Evolutionary conservation across 2,329 filamentous ascomycete species (phyloP), one percentile per base, ranked within the genome.

Genomic region (Corniculantispora saksenae): DNA sequence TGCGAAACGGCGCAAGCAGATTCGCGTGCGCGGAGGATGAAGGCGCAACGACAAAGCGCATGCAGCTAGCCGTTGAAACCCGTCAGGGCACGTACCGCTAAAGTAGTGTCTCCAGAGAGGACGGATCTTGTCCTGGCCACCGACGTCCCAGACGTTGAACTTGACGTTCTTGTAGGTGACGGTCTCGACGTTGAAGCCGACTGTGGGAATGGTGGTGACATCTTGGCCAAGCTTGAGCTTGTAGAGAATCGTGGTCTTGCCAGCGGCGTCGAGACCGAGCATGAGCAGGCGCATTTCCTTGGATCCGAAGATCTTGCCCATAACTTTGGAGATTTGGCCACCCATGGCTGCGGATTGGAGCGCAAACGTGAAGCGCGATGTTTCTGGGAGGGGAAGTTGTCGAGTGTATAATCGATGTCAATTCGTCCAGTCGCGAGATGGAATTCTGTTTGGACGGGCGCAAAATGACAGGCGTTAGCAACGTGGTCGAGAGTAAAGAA

Each of bases 131-230:
- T 98, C 94, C 85, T 98, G 94, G 70, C 94, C 94, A 80, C 94
- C 94, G 67, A 98, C 94, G 83, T 98, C 94, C 94, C 94, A 98
- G 69, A 98, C 94, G 75, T 96, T 98, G 85, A 98, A 98, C 82
- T 97, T 96, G 81, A 97, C 94, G 80, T 98, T 98, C 87, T 97
- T 97, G 85, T 97, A 97, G 71, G 94, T 96, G 74, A 98, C 94
- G 5, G 93, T 97, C 85, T 98, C 94, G 80, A 98, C 95, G 86
- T 98, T 98, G 87, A 98, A 98, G 72, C 94, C 95, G 73, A 99
- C 95, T 40, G 95, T 99, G 55, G 95, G 95, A 76, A 98, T 98
- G 61, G 95, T 98, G 68, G 95, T 98, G 74, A 98, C 94, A 77
- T 97, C 94, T 84, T 98, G 93, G 80, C 94, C 94, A 67, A 98